Evolutionary conservation across 2,329 filamentous ascomycete species (phyloP).

Genomic region (Thielaviopsis ethacetica): DNA sequence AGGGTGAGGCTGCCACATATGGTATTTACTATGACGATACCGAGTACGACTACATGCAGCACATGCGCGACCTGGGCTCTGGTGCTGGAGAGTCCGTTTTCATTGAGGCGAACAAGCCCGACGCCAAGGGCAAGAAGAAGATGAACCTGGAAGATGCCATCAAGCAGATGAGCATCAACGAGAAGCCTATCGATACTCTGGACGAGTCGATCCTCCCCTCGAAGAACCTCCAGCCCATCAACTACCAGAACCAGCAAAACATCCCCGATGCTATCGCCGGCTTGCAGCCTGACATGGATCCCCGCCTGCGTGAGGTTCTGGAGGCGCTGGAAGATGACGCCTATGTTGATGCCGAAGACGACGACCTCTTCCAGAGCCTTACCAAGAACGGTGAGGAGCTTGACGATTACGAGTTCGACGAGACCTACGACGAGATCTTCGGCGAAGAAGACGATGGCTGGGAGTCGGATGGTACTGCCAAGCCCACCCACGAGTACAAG

Average conservation of each 20-base stretch:
- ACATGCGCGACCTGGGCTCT: conserved; percentile 72
- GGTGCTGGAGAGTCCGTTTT: conserved; percentile 60
- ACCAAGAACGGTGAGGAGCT: conserved; percentile 56
- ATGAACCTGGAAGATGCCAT: conserved; percentile 71
- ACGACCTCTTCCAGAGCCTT: conserved; percentile 68
- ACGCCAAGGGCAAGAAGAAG: conserved; percentile 58
- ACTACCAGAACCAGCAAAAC: conserved; percentile 86
- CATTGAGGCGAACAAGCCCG: conserved; percentile 51
- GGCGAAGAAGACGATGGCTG: conserved; percentile 65
- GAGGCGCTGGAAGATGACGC: conserved; percentile 92
- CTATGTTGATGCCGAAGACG: conserved; percentile 71
- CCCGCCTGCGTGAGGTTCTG: conserved; percentile 71
- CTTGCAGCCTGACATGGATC: conserved; percentile 97
- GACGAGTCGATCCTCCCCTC: conserved; percentile 64
- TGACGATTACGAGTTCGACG: conserved; percentile 66
- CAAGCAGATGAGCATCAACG: conserved; percentile 39
- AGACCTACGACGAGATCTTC: conserved; percentile 34
- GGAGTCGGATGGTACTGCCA: conserved; percentile 88
- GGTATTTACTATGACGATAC: conserved; percentile 92
- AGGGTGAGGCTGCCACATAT: conserved; percentile 88
- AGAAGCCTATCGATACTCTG: conserved; percentile 40
- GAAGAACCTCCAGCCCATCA: conserved; percentile 58
- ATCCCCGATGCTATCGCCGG: conserved; percentile 81
- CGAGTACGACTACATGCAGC: conserved; percentile 98
- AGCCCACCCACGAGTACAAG: conserved; percentile 45